These are phyloP conservation scores for Talaromyces islandicus DNA, from an alignment of 2,329 filamentous ascomycete genomes.

Conservation along the genomic window DNA sequence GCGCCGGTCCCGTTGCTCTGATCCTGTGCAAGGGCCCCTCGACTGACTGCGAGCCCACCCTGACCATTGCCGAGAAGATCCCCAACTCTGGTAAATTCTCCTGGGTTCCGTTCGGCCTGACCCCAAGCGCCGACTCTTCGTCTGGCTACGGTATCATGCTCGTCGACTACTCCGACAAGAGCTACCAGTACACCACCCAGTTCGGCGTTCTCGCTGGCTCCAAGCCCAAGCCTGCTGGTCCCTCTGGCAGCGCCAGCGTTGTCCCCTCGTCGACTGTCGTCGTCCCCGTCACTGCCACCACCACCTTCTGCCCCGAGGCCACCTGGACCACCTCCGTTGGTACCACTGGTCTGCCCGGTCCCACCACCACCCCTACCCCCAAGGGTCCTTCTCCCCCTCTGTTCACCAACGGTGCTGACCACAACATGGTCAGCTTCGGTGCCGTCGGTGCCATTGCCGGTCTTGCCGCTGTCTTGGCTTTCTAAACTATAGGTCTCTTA, in stretches of 20 bases:
- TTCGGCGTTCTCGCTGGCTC: conserved; percentile 46
- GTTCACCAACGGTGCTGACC: conserved; percentile 29
- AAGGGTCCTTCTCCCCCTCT: conserved; percentile 12
- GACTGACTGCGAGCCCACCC: conserved; percentile 47
- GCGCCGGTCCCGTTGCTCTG: conserved; percentile 44
- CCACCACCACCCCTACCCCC: conserved; percentile 7
- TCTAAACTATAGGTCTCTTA: conserved; percentile 19
- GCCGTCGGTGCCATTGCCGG: conserved; percentile 28
- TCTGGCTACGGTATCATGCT: conserved; percentile 57
- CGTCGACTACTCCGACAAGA: conserved; percentile 53
- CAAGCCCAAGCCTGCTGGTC: conserved; percentile 17
- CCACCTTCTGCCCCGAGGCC: not conserved
- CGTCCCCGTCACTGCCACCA: conserved; percentile 2
- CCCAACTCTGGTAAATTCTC: conserved; percentile 50
- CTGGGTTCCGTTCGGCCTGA: conserved; percentile 47
- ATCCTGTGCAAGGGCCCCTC: conserved; percentile 55
- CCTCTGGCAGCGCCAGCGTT: conserved; percentile 6
- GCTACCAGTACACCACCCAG: conserved; percentile 58
- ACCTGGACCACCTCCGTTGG: conserved; percentile 14
- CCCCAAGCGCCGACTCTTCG: conserved; percentile 46
- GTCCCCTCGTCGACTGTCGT: conserved; percentile 7
- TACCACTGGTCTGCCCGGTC: conserved; percentile 11
- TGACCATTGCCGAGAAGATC: conserved; percentile 48
- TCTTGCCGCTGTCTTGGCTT: conserved; percentile 28
- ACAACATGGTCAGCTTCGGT: conserved; percentile 29